Base-by-base conservation (phyloP, 352 stramenopile species). In the Elongisporangium senticosum region DNA sequence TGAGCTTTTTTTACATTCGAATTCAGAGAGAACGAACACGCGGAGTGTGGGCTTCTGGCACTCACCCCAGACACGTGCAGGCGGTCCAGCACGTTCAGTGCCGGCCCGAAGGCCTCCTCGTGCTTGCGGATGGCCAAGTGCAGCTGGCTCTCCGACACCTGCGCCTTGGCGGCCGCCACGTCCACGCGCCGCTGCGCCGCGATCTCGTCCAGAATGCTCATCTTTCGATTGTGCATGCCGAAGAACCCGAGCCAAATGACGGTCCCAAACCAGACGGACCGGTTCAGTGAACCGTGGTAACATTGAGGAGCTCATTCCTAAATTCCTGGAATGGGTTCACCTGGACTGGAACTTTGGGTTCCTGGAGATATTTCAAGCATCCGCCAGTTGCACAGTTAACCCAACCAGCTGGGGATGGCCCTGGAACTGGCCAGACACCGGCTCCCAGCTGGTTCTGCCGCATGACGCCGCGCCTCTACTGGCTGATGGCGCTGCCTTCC, bases 11-110 rank as follows among this genome's bases (percentile, higher is more conserved):
- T 39, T 13, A 39, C 28, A 13, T 39, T 7, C 28, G 21, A 58
- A 62, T 19, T 33, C 24, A 71, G 33, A 43, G 33, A 43, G 33
- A 3, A 17, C 8, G 13, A 26, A n/a, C n/a, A n/a, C n/a, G 7
- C 53, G 51, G 26, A 23, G 7, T 4, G 20, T 40, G 49, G 17
- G 19, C 11, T 55, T 11, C 28, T 58, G 5, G 21, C 39, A 72
- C 74, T 49, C 55, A 92, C 80, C 62, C 63, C 71, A 4, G 87
- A 69, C 55, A 97, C 95, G 49, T 91, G 84, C 48, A 93, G 75
- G 6, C 94, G 84, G 21, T 84, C 61, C 55, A 96, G 69, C 24
- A 99, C 83, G 70, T 87, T 74, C 22, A 99, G 57, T 17, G 95
- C 79, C 2, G 83, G 68, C 11, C 96, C 96, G 59, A 96, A 77